Conservation (phyloP, 2,329 filamentous ascomycete genomes). For the Alternaria gaisen region DNA sequence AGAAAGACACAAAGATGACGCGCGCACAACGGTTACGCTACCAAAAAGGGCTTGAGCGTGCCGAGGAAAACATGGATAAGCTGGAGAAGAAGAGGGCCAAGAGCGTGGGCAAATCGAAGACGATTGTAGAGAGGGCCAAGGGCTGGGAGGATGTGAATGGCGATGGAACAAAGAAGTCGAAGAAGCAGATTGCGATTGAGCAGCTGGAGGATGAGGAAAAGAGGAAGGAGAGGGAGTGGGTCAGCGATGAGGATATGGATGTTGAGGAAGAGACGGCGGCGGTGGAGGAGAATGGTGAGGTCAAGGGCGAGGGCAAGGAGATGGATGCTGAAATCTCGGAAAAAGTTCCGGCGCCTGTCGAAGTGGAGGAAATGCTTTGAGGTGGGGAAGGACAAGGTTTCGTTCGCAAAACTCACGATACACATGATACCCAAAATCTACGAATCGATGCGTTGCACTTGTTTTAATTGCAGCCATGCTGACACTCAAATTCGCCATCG, state of each 20-base stretch:
- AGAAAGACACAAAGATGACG: conserved; percentile 53
- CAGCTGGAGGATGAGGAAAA: conserved; percentile 21
- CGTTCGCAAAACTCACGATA: neutral
- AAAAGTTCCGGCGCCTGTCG: conserved; percentile 24
- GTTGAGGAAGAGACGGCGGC: conserved; percentile 8
- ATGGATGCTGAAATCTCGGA: conserved; percentile 21
- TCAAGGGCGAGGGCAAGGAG: conserved; percentile 28
- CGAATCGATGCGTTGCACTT: conserved; percentile 11
- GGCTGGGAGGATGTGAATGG: conserved; percentile 52
- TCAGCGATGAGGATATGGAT: conserved; percentile 45
- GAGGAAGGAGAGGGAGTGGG: conserved; percentile 34
- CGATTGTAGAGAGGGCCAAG: conserved; percentile 58
- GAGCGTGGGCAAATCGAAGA: conserved; percentile 59
- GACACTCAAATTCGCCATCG: neutral
- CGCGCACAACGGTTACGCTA: conserved; percentile 63
- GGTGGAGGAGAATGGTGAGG: neutral
- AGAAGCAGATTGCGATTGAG: conserved; percentile 28
- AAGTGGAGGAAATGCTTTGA: conserved; percentile 43
- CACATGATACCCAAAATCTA: conserved; percentile 18
- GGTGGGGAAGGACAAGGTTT: neutral
- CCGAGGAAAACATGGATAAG: conserved; percentile 63
- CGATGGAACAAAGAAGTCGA: conserved; percentile 28
- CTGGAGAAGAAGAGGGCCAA: conserved; percentile 64
- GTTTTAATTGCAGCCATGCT: neutral
- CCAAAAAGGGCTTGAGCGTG: conserved; percentile 60